A percentile compares a stretch with the other conserved stretches of the same genome.
phyloP scores from a whole-genome alignment of 1,284 basidiomycete species.

The Vanrija humicola region DNA sequence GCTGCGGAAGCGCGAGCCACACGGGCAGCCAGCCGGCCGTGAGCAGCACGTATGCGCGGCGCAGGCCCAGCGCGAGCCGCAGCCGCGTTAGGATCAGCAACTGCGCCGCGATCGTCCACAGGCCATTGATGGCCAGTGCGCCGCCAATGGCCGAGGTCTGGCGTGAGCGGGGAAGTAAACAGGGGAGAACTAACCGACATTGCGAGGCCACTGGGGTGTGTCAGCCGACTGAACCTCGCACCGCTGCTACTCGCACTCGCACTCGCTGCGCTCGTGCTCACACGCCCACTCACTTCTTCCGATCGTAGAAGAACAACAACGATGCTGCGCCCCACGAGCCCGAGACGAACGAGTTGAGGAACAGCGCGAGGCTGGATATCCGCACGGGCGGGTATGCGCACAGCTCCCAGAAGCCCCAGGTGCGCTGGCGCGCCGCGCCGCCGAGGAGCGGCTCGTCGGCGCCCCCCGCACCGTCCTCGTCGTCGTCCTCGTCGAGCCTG shows the following conservation, averaged over 20 bases:
- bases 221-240: slow-evolving; percentile 2
- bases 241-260: neutral
- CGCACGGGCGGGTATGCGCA: slow-evolving; percentile 32
- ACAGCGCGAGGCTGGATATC: slow-evolving; percentile 33
- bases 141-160: slow-evolving; percentile 41
- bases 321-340: slow-evolving; percentile 42
- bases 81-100: slow-evolving; percentile 40
- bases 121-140: slow-evolving; percentile 41
- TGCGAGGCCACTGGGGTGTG: slow-evolving; percentile 29
- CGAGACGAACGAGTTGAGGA: slow-evolving; percentile 40
- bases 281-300: slow-evolving; percentile 29
- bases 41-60: slow-evolving; percentile 33
- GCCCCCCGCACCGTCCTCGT: neutral
- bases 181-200: slow-evolving; percentile 28
- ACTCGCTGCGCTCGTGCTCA: slow-evolving; percentile 23
- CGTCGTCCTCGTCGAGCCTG: neutral
- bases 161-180: no score
- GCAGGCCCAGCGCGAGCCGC: slow-evolving; percentile 32
- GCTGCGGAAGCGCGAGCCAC: slow-evolving; percentile 36
- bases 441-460: neutral
- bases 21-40: slow-evolving; percentile 38
- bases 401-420: slow-evolving; percentile 40
- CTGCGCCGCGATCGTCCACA: slow-evolving; percentile 43
- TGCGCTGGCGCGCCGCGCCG: neutral
- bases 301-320: slow-evolving; percentile 43